phyloP scores from a whole-genome alignment of 345 rosid species.

The Kandelia obovata region DNA sequence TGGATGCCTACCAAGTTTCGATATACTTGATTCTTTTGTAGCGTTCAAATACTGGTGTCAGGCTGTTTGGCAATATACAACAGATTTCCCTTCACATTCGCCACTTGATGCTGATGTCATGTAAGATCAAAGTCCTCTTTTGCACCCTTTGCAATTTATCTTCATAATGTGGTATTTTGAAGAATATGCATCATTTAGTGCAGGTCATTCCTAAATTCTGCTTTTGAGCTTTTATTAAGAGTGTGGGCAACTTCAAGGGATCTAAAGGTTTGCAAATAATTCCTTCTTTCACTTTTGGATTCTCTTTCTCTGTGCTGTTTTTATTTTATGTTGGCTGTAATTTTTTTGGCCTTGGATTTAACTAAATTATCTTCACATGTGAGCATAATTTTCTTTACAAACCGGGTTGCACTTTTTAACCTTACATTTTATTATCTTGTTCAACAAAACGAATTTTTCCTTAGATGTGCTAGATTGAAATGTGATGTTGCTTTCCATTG shows the following conservation, averaged over 20 bases:
- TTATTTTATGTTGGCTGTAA: background rate
- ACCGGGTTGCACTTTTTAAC: background rate
- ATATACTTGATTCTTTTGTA: constrained; percentile 36
- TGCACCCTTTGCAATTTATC: constrained; percentile 14
- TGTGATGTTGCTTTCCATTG: too few relatives aligned
- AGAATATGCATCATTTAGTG: constrained; percentile 23
- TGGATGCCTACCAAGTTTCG: constrained; percentile 19
- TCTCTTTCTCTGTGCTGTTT: background rate
- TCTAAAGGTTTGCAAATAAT: constrained; percentile 57
- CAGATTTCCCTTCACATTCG: constrained; percentile 58
- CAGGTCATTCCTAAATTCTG: constrained; percentile 94
- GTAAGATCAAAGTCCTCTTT: constrained; percentile 50
- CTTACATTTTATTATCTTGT: too few relatives aligned
- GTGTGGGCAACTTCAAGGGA: constrained; percentile 94
- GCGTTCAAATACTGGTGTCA: constrained; percentile 98
- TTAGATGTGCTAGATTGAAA: too few relatives aligned
- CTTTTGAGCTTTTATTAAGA: constrained; percentile 86
- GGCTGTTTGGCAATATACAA: constrained; percentile 68
- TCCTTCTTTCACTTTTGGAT: background rate
- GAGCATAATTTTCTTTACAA: background rate
- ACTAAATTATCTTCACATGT: background rate
- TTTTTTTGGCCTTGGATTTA: background rate
- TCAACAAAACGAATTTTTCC: too few relatives aligned
- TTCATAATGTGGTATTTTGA: constrained; percentile 9
- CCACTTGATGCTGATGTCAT: constrained; percentile 80